Evolutionary conservation across 192 early-diverging fungal species (phyloP).

Genomic region (Coemansia sp.): DNA sequence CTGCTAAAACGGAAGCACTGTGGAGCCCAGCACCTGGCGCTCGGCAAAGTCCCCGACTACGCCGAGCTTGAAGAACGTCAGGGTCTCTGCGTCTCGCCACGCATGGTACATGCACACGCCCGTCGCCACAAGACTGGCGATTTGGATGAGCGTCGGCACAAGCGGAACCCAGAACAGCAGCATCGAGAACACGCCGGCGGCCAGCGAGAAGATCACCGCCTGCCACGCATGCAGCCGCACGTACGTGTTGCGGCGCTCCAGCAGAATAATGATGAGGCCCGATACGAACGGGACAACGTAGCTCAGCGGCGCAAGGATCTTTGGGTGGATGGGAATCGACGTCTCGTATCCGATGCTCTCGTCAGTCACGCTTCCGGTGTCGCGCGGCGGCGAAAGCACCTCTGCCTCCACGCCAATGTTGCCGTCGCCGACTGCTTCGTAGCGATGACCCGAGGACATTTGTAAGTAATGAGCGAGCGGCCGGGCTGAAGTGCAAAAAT

Average conservation of each 20-base stretch:
- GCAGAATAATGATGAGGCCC: constrained; percentile 34
- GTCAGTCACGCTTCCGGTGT: constrained; percentile 19
- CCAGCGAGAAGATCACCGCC: constrained; percentile 34
- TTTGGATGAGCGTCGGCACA: constrained; percentile 26
- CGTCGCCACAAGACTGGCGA: constrained; percentile 22
- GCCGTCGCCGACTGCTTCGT: constrained; percentile 48
- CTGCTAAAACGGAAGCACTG: constrained; percentile 40
- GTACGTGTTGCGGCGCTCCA: constrained; percentile 48
- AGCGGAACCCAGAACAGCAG: constrained; percentile 46
- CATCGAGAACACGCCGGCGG: constrained; percentile 21
- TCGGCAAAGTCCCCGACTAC: constrained; percentile 48
- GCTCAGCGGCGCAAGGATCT: constrained; percentile 49
- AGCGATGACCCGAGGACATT: constrained; percentile 42
- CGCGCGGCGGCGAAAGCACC: constrained; percentile 31
- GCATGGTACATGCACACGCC: constrained; percentile 36
- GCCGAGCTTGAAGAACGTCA: constrained; percentile 52
- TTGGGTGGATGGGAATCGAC: constrained; percentile 44
- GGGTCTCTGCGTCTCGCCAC: constrained; percentile 45
- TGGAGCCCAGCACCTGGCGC: constrained; percentile 47
- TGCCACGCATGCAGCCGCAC: constrained; percentile 51
- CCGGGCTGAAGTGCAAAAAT: background rate
- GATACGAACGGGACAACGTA: constrained; percentile 30
- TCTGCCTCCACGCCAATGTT: constrained; percentile 46
- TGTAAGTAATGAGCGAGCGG: background rate
- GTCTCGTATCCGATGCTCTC: constrained; percentile 50